Conservation (phyloP, 768 basidiomycete genomes). For the Mycena amicta region DNA sequence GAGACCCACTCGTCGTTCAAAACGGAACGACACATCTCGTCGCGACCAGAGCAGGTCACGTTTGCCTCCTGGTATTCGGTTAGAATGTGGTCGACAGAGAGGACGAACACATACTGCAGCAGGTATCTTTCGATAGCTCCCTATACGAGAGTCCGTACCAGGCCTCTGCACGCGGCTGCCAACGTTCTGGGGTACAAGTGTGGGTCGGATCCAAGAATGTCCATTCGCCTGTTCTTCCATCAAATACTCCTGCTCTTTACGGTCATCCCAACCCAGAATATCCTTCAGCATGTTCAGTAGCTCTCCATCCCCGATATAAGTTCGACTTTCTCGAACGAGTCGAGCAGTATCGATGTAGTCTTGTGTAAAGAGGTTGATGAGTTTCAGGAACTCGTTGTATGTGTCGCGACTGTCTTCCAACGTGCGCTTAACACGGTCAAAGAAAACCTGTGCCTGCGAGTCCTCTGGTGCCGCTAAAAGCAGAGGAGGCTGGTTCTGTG, state of each 20-base stretch:
- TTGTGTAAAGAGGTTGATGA: constrained; percentile 93
- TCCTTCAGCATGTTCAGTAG: constrained; percentile 81
- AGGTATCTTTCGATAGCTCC: constrained; percentile 89
- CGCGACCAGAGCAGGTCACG: constrained; percentile 90
- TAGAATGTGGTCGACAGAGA: constrained; percentile 6
- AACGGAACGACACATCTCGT: constrained; percentile 95
- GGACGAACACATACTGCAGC: constrained; percentile 57
- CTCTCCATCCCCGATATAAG: constrained; percentile 78
- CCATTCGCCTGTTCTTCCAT: constrained; percentile 48
- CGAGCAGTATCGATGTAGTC: constrained; percentile 88
- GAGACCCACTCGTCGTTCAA: constrained; percentile 99
- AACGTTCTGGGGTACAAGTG: constrained; percentile 40
- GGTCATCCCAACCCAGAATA: constrained; percentile 87
- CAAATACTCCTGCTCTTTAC: constrained; percentile 59
- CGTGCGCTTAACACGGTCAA: constrained; percentile 82
- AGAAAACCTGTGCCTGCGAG: constrained; percentile 53
- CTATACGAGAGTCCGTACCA: constrained; percentile 73
- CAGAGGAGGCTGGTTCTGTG: constrained; percentile 21
- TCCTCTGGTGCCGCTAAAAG: constrained; percentile 27
- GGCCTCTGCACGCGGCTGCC: constrained; percentile 54
- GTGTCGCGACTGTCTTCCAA: constrained; percentile 69
- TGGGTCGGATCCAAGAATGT: constrained; percentile 55
- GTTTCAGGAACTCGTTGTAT: constrained; percentile 93
- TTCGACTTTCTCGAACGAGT: constrained; percentile 77
- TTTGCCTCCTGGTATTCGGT: constrained; percentile 81